Conservation (phyloP, 2,329 filamentous ascomycete genomes). For the Xenoacremonium recifei region DNA sequence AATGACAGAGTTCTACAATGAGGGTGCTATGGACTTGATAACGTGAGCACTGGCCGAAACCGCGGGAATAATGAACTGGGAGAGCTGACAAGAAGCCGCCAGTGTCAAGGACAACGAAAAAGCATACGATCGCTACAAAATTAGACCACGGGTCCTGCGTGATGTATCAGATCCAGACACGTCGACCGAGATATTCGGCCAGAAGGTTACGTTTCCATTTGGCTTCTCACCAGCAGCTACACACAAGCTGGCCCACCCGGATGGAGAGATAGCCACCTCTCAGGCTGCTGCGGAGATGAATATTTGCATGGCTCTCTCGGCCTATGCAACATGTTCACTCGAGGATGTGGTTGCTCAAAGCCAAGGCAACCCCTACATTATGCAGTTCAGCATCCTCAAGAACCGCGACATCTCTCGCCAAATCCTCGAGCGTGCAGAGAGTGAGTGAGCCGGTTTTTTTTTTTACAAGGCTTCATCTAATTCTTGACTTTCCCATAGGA, state of each 20-base stretch:
- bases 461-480: no score
- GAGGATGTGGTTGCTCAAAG: constrained; percentile 44
- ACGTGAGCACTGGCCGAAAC: neutral
- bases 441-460: no score
- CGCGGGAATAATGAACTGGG: neutral
- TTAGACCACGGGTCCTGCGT: constrained; percentile 1
- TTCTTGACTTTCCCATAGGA: neutral
- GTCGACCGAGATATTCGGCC: neutral
- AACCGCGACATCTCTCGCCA: constrained; percentile 42
- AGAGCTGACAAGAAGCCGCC: no score
- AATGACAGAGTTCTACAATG: constrained; percentile 2
- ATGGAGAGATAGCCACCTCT: constrained; percentile 47
- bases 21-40: constrained; percentile 3
- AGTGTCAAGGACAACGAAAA: neutral
- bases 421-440: constrained; percentile 36
- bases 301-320: constrained; percentile 33
- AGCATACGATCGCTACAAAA: neutral
- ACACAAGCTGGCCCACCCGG: constrained; percentile 5
- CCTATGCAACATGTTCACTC: constrained; percentile 9
- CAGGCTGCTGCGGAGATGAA: constrained; percentile 37
- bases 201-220: neutral
- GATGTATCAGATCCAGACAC: constrained; percentile 3
- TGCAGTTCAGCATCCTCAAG: constrained; percentile 54
- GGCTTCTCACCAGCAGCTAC: constrained; percentile 5
- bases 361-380: constrained; percentile 43